Evolutionary conservation across 1,284 basidiomycete species (phyloP), one percentile per base, ranked within the genome.

Genomic region (Marasmius fiardii): DNA sequence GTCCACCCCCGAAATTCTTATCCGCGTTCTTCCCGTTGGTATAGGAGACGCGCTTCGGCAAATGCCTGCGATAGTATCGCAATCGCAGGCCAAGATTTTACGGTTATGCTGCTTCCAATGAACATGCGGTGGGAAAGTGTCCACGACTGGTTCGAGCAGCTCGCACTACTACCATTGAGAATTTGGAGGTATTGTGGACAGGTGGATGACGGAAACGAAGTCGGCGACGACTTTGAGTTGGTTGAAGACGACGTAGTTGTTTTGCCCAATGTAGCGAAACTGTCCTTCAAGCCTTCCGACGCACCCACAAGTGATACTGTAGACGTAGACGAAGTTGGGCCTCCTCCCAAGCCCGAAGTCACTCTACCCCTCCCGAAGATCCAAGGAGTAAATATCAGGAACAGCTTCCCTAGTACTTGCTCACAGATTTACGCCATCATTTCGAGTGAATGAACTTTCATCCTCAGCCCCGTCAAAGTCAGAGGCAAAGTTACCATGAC

Each of bases 41-140:
- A 56, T 56, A 34, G 39, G 37, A 21, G 18, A 43, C 28, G 39
- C 6, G 50, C 50, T 6, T 56, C 54, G 12, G 31, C 16, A 10
- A 31, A 52, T 45, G 52, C 54, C 5, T 56, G 54, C 21, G 54
- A 56, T 23, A 43, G 54, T 16, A 56, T 56, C 26, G 54, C 54
- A 5, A 26, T 28, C 24, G 54, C 54, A 12, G 54, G 54, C 11
- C 20, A 28, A 23, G 54, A 49, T 7, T 21, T 56, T 4, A 28
- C 6, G 41, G 43, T 3, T 56, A 56, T 51, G 54, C 52, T 16
- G 49, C 28, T 23, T 11, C 41, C 26, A 43, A 43, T 33, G 54
- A 56, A 52, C 10, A 48, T 6, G 14, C 52, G n/a, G 24, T 43
- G 6, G 54, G 39, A 5, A 56, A 56, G 23, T 56, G 54, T 28